Conservation (phyloP, 1,139 yeast species). For the Kodamaea derodonti region DNA sequence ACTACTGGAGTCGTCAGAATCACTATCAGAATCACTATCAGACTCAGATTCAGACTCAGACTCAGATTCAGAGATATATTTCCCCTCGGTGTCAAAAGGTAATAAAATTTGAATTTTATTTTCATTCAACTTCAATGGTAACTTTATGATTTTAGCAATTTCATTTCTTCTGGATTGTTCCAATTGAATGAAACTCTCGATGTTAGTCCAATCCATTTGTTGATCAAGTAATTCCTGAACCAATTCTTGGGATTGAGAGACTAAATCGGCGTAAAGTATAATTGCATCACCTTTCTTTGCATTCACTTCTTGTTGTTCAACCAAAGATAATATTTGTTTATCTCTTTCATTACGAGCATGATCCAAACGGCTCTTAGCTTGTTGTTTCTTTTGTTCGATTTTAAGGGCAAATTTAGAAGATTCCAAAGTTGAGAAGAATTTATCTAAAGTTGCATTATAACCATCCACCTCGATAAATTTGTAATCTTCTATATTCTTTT, state of each 20-base stretch:
- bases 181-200: constrained; percentile 66
- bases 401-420: constrained; percentile 71
- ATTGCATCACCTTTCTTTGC: constrained; percentile 70
- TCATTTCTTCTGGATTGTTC: constrained; percentile 67
- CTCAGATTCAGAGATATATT: constrained; percentile 20
- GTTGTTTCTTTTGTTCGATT: constrained; percentile 71
- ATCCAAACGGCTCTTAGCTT: constrained; percentile 69
- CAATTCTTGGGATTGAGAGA: constrained; percentile 67
- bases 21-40: constrained; percentile 27
- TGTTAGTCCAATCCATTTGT: constrained; percentile 93
- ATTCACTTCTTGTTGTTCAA: constrained; percentile 61
- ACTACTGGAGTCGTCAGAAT: constrained; percentile 30
- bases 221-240: constrained; percentile 68
- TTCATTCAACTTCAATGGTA: constrained; percentile 69
- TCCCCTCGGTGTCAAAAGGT: constrained; percentile 39
- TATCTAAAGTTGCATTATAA: constrained; percentile 78
- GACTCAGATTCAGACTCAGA: constrained; percentile 25
- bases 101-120: constrained; percentile 63
- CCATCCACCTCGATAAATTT: constrained; percentile 46
- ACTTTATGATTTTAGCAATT: constrained; percentile 57
- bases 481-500: constrained; percentile 29
- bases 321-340: constrained; percentile 64
- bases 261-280: constrained; percentile 63
- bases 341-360: constrained; percentile 73
- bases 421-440: constrained; percentile 80